Conservation (phyloP, 441 rosid genomes). For the Euphorbia celastroides region DNA sequence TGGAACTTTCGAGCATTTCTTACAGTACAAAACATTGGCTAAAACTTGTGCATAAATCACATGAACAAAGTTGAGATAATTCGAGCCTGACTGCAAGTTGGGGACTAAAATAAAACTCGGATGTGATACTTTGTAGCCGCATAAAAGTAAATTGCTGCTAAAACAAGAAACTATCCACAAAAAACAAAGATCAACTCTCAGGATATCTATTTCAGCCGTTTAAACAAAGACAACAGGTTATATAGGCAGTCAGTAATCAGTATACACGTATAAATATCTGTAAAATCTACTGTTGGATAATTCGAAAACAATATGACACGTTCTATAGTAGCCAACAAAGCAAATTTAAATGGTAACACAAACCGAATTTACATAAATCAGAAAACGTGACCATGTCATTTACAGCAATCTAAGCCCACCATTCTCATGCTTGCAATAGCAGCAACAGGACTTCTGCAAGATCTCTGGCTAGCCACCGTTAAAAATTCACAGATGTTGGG, state of each 20-base stretch:
- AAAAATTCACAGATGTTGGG: constrained; percentile 8
- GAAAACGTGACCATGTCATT: constrained; percentile 14
- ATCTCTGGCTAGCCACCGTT: neutral
- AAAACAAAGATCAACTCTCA: neutral
- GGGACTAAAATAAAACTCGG: too few relatives aligned
- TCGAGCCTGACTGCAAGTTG: too few relatives aligned
- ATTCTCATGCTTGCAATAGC: constrained; percentile 10
- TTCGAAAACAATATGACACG: neutral
- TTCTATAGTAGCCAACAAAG: neutral
- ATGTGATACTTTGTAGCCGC: too few relatives aligned
- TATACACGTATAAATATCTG: neutral
- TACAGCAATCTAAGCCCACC: constrained; percentile 11
- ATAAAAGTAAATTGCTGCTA: too few relatives aligned
- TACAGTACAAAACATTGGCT: too few relatives aligned
- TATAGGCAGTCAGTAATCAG: neutral
- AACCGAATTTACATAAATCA: neutral
- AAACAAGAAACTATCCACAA: neutral
- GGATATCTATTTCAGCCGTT: neutral
- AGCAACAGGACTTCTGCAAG: neutral
- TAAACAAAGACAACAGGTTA: neutral
- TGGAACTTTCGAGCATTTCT: too few relatives aligned
- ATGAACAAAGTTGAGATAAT: too few relatives aligned
- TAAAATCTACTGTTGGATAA: neutral
- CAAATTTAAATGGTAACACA: neutral
- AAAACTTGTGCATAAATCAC: too few relatives aligned